Evolutionary conservation across 768 basidiomycete species (phyloP), one percentile per base, ranked within the genome.

Genomic region (Kwoniella sp.): DNA sequence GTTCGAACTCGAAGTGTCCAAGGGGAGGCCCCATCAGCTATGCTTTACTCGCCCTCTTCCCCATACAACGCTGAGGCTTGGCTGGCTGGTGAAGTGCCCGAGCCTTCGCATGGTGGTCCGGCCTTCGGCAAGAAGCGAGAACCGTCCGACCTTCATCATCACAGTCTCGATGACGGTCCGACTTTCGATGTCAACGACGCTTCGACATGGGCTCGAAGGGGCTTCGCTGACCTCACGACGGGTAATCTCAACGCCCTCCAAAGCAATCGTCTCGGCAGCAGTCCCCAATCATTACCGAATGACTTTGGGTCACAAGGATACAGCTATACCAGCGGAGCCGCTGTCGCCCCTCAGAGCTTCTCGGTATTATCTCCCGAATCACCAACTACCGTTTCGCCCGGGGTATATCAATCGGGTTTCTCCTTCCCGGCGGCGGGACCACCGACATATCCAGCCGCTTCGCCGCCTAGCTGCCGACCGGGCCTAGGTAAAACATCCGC

Each of bases 1-100:
- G 21, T 65, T 12, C 36, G 73, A 8, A 75, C 73, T 7, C 54
- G 73, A 29, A 68, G 66, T 19, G 73, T 72, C 24, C 73, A 75
- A 52, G 71, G 65, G 22, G 73, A 75, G 52, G 71, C 71, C 6
- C 71, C 73, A 10, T 69, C 69, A 4, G 71, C 74, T 8, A 69
- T 65, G 36, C 33, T 74, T 10, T 69, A 61, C 57, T 64, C 71
- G 7, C 68, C 71, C 3, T 55, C 60, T 1, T 65, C 67, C 4
- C 68, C 68, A 15, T 50, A 50, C 4, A 49, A 61, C 47, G 7
- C 50, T 13, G n/a, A 48, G 2, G 49, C 57, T 9, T 60, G 58
- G 51, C 19, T 60, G 0, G 19, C 22, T 17, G 36, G 58, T 17
- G 51, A 53, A 8, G 50, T 53, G 2, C 58, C 49, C 40, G 58